These are phyloP conservation scores for Fraxinus sp. DNA, from an alignment of 305 asterid genomes.

Conservation along the genomic window DNA sequence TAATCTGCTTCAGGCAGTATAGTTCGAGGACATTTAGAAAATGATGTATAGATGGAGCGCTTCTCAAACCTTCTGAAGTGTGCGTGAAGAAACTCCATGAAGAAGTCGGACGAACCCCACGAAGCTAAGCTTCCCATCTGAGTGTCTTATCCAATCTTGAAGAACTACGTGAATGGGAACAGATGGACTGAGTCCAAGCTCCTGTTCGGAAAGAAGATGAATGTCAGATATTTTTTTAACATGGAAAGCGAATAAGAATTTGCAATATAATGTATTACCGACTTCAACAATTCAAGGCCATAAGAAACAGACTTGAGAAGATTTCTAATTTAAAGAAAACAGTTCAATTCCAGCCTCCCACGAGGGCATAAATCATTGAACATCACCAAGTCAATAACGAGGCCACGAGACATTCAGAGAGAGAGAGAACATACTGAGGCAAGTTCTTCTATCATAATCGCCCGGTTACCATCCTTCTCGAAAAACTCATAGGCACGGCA, in stretches of 20 bases:
- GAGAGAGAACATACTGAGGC: slow-evolving; percentile 63
- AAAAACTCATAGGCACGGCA: slow-evolving; percentile 83
- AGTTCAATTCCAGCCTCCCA: background rate
- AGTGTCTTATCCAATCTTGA: slow-evolving; percentile 89
- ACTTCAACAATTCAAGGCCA: background rate
- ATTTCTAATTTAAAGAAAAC: background rate
- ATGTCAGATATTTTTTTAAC: background rate
- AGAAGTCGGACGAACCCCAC: slow-evolving; percentile 88
- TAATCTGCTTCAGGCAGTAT: background rate
- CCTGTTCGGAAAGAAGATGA: slow-evolving; percentile 38
- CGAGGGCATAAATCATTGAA: background rate
- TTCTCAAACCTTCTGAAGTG: slow-evolving; percentile 62
- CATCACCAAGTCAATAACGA: background rate
- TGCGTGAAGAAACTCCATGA: slow-evolving; percentile 75
- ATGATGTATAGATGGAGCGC: background rate
- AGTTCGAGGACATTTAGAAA: background rate
- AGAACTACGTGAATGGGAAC: slow-evolving; percentile 91
- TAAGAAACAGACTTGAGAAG: background rate
- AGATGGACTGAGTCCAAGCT: slow-evolving; percentile 87
- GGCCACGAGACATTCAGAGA: background rate
- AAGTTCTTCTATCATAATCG: slow-evolving; percentile 99
- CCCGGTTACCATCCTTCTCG: slow-evolving; percentile 88
- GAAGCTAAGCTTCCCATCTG: slow-evolving; percentile 95
- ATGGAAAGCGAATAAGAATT: background rate
- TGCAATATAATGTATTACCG: background rate